These are phyloP conservation scores for Mycena venus DNA, from an alignment of 768 basidiomycete species.

Conservation along the genomic window DNA sequence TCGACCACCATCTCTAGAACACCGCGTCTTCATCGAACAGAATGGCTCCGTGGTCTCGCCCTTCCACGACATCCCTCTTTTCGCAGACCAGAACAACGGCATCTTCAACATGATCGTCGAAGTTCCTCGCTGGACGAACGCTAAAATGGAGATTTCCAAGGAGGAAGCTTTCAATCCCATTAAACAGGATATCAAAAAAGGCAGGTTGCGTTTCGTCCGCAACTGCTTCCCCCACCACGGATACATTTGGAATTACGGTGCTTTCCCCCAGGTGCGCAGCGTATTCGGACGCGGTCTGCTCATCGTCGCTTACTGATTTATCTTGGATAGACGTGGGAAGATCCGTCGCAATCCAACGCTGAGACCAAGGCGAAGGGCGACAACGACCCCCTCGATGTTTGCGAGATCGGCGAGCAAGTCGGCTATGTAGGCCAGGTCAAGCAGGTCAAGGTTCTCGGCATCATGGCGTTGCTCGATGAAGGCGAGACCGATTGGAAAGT, in stretches of 20 bases:
- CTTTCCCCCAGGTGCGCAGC: constrained; percentile 92
- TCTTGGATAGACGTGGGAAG: constrained; percentile 92
- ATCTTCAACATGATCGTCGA: constrained; percentile 99
- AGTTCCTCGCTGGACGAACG: constrained; percentile 99
- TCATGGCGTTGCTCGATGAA: constrained; percentile 99
- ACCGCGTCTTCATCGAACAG: constrained; percentile 95
- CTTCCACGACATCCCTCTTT: constrained; percentile 98
- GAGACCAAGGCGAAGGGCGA: constrained; percentile 99
- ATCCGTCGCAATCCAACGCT: constrained; percentile 85
- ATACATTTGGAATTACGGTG: constrained; percentile 99
- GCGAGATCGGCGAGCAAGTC: constrained; percentile 99
- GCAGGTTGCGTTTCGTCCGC: constrained; percentile 95
- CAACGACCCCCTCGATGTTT: constrained; percentile 99
- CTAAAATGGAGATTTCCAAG: constrained; percentile 99
- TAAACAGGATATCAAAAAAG: constrained; percentile 99
- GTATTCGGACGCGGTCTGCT: constrained; percentile 35
- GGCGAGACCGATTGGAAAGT: constrained; percentile 99
- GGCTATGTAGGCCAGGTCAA: constrained; percentile 98
- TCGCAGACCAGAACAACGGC: constrained; percentile 94
- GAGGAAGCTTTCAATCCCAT: constrained; percentile 99
- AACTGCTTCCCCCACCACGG: constrained; percentile 99
- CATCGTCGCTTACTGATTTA: constrained; percentile 18
- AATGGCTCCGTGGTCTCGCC: constrained; percentile 86
- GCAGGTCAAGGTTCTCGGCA: constrained; percentile 99
- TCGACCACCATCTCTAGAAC: constrained; percentile 68